Conservation (phyloP, 2,329 filamentous ascomycete species). For the Fusarium gaditjirri region DNA sequence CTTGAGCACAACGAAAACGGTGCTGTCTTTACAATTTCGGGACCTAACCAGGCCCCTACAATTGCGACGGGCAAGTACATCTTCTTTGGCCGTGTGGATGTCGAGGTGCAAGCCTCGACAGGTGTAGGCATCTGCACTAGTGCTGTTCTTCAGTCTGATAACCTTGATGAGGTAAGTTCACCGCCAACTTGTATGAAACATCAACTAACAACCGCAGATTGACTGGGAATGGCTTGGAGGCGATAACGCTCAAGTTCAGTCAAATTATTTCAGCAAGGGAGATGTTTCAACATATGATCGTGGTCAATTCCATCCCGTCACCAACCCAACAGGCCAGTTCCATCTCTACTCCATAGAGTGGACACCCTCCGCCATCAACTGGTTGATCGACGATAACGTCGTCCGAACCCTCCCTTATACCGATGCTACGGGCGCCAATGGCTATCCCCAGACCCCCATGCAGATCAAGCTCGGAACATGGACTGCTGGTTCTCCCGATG, state of each 20-base stretch:
- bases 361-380: constrained; percentile 70
- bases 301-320: constrained; percentile 65
- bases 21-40: constrained; percentile 64
- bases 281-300: constrained; percentile 73
- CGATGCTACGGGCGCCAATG: constrained; percentile 56
- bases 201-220: constrained; percentile 60
- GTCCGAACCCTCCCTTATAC: constrained; percentile 70
- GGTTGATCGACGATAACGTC: constrained; percentile 69
- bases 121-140: constrained; percentile 82
- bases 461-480: constrained; percentile 76
- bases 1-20: constrained; percentile 45
- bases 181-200: fast-evolving
- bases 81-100: constrained; percentile 83
- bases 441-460: constrained; percentile 72
- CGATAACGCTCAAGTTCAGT: constrained; percentile 75
- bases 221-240: constrained; percentile 87
- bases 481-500: constrained; percentile 66
- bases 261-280: constrained; percentile 84
- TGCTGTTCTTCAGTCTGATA: constrained; percentile 78
- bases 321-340: constrained; percentile 58
- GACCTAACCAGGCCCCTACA: constrained; percentile 65
- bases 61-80: constrained; percentile 81
- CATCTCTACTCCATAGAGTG: constrained; percentile 77
- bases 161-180: constrained; percentile 65
- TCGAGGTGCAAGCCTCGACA: constrained; percentile 75